Conservation (phyloP, 2,329 filamentous ascomycete genomes). For the Aspergillus aculeatus region DNA sequence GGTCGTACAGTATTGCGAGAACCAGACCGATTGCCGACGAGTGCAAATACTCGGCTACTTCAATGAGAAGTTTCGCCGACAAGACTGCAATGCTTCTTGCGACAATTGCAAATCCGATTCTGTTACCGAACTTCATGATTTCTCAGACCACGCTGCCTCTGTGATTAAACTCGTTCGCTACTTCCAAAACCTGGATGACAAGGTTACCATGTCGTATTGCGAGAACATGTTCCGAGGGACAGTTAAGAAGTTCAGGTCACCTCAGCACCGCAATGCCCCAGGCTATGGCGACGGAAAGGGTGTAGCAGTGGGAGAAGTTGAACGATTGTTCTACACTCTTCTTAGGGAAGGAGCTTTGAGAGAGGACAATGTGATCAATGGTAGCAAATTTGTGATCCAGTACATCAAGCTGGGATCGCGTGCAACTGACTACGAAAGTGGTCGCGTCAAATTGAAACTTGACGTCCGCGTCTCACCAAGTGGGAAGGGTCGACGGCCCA, state of each 20-base stretch:
- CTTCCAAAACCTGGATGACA: conserved; percentile 46
- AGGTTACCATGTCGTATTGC: conserved; percentile 74
- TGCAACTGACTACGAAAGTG: conserved; percentile 47
- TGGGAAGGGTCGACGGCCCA: conserved; percentile 27
- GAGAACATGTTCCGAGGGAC: conserved; percentile 80
- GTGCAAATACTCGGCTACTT: conserved; percentile 92
- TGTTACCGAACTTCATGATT: conserved; percentile 71
- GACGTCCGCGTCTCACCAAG: conserved; percentile 54
- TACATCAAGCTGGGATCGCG: conserved; percentile 56
- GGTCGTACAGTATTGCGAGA: conserved; percentile 86
- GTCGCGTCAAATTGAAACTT: conserved; percentile 50
- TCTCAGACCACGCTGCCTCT: conserved; percentile 70
- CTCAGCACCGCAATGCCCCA: conserved; percentile 52
- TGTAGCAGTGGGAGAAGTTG: conserved; percentile 72
- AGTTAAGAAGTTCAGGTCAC: conserved; percentile 56
- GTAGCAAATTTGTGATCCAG: conserved; percentile 66
- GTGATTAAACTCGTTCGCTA: conserved; percentile 67
- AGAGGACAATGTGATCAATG: conserved; percentile 68
- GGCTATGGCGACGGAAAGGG: conserved; percentile 68
- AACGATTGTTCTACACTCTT: conserved; percentile 79
- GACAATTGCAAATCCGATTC: conserved; percentile 82
- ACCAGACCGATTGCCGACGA: conserved; percentile 80
- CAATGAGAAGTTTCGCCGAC: conserved; percentile 73
- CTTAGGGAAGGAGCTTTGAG: conserved; percentile 69
- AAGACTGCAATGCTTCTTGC: conserved; percentile 72